Base-by-base conservation (phyloP, 495 filamentous ascomycete species). In the Aspergillus nidulans region DNA sequence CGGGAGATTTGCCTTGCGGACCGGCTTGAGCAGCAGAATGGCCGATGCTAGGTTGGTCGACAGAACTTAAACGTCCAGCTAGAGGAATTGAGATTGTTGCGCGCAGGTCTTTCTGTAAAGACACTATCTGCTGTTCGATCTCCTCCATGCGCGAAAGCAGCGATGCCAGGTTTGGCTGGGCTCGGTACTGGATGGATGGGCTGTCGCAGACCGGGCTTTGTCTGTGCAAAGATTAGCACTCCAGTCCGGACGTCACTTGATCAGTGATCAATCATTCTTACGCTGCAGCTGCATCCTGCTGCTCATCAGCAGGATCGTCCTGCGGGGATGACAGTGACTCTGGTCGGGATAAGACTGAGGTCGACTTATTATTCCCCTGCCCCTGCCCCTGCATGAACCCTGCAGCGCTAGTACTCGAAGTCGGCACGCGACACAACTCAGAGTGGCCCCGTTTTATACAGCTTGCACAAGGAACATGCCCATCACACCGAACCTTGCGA, bases 361-460 rank as follows among this genome's bases (percentile, higher is more conserved):
- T 28, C 26, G 26, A 4, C 26, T 28, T 9, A 28, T 9, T 28
- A 9, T 9, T 9, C 5, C 26, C 26, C 26, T 5, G 26, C 26
- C 26, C 20, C 19, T 39, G 28, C 16, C 28, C 34, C 5, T 45
- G 30, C n/a, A 6, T 19, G 10, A n/a, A n/a, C n/a, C n/a, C 28
- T 43, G 46, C n/a, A 15, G 26, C 15, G 34, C 52, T 39, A 55
- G 49, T 39, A 28, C 26, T 28, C 26, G 38, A 43, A 15, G 56
- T 53, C 43, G 64, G 64, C 30, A 60, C 54, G 39, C 59, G 55
- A 61, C 84, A 87, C 45, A 87, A 69, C 61, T 81, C 78, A 3
- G 81, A 69, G 58, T 87, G 83, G 50, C 81, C 77, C 47, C 84
- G 69, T 65, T 81, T 82, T 55, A 84, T 72, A 62, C 84, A 86